phyloP scores from a whole-genome alignment of 2,329 filamentous ascomycete species.

The Scytalidium sp. region DNA sequence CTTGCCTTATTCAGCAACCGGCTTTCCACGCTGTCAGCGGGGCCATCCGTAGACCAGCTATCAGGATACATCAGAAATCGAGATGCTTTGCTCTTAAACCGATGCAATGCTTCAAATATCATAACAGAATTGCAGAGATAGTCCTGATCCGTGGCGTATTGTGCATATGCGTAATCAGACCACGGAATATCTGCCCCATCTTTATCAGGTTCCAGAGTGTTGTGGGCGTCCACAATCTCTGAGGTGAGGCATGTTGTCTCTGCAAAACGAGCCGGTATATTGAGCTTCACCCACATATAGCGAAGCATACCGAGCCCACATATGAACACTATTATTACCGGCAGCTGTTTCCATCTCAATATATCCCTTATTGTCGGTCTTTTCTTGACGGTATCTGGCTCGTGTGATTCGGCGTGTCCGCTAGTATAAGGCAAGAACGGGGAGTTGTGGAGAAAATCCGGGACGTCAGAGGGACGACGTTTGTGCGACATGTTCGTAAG shows the following conservation, averaged over 20 bases:
- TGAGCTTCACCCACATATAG: not conserved
- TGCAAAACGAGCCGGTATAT: not conserved
- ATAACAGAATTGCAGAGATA: conserved; percentile 50
- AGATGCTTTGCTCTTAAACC: conserved; percentile 39
- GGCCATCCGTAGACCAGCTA: conserved; percentile 27
- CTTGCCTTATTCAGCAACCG: conserved; percentile 38
- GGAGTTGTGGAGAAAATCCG: conserved; percentile 20
- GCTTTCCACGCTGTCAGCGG: conserved; percentile 26
- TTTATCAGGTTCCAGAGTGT: not conserved
- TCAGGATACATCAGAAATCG: conserved; percentile 45
- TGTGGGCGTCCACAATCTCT: not conserved
- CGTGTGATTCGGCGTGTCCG: not conserved
- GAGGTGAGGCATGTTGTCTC: not conserved
- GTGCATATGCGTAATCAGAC: conserved; percentile 44
- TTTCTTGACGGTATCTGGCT: not conserved
- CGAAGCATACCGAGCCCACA: not conserved
- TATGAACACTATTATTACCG: not conserved
- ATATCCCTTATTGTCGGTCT: not conserved
- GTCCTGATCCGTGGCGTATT: conserved; percentile 45
- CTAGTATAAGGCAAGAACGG: conserved; percentile 19
- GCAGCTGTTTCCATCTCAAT: not conserved
- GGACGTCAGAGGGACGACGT: conserved; percentile 11
- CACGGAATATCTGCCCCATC: conserved; percentile 30
- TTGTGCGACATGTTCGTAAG: not conserved
- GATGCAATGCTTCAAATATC: conserved; percentile 43